phyloP scores from a whole-genome alignment of 163 green algal species.

The Scenedesmus sp. region DNA sequence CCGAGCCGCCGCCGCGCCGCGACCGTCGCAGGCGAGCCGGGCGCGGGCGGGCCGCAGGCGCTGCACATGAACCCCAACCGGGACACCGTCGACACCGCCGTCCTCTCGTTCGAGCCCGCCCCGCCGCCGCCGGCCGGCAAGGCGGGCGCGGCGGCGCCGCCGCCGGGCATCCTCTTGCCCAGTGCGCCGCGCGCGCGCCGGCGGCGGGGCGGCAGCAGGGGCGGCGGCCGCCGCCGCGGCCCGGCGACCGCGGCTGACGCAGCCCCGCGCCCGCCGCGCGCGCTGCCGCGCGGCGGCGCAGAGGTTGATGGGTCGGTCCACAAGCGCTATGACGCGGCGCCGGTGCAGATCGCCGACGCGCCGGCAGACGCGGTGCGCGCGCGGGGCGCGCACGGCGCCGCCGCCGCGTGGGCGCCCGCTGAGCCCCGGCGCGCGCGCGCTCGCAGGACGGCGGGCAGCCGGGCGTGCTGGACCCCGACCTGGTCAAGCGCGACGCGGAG shows the following conservation, averaged over 20 bases:
- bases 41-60: neutral
- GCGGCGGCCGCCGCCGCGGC: neutral
- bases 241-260: neutral
- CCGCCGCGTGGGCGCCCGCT: neutral
- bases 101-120: constrained; percentile 30
- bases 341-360: constrained; percentile 10
- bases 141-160: too few relatives aligned
- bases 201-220: neutral
- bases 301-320: constrained; percentile 31
- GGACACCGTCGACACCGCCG: constrained; percentile 13
- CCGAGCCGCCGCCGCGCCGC: too few relatives aligned
- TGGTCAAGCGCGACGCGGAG: constrained; percentile 22
- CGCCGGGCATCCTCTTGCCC: too few relatives aligned
- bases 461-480: neutral
- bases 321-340: constrained; percentile 29
- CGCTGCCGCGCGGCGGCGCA: too few relatives aligned
- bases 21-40: neutral
- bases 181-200: too few relatives aligned
- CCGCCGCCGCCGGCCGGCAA: too few relatives aligned
- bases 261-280: too few relatives aligned
- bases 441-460: constrained; percentile 11
- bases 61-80: constrained; percentile 31
- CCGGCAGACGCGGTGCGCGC: neutral
- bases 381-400: too few relatives aligned
- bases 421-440: neutral